Evolutionary conservation across 2,329 filamentous ascomycete genomes (phyloP).

Genomic region (Cladosporium oxysporum): DNA sequence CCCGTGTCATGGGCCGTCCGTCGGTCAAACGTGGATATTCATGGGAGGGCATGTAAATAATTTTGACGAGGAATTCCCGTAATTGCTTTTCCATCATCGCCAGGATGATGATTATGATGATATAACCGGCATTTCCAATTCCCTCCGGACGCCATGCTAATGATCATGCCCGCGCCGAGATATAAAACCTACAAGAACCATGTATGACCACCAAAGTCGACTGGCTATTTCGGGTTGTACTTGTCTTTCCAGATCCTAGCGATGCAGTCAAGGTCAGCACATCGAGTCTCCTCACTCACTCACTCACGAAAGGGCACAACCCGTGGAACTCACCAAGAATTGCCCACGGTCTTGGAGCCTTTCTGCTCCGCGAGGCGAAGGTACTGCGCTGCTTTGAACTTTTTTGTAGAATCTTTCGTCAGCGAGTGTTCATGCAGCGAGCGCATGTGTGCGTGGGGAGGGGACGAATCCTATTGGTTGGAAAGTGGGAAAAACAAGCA

Average conservation of each 20-base stretch:
- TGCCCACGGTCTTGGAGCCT: conserved; percentile 87
- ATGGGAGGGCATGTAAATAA: too few species aligned
- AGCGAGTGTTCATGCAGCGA: neutral
- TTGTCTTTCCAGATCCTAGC: conserved; percentile 98
- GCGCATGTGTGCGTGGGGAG: neutral
- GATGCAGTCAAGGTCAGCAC: too few species aligned
- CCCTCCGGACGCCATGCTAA: conserved; percentile 1
- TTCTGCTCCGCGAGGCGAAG: conserved; percentile 87
- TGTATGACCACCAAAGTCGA: neutral
- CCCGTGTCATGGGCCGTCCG: too few species aligned
- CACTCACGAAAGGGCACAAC: too few species aligned
- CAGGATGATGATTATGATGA: neutral
- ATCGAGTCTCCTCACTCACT: neutral
- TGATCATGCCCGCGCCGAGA: neutral
- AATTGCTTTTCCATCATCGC: neutral
- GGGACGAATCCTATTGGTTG: neutral
- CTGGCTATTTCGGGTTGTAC: conserved; percentile 55
- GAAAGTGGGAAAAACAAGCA: neutral
- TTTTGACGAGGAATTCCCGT: too few species aligned
- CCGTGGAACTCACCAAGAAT: conserved; percentile 74
- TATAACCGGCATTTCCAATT: neutral
- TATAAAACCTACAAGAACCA: neutral
- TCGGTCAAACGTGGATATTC: too few species aligned
- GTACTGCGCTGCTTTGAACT: conserved; percentile 84
- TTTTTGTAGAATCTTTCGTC: conserved; percentile 28